Percentiles rank a stretch among this genome's conserved stretches.
Conservation (phyloP, 495 filamentous ascomycete species). For the Talaromyces ruber region DNA sequence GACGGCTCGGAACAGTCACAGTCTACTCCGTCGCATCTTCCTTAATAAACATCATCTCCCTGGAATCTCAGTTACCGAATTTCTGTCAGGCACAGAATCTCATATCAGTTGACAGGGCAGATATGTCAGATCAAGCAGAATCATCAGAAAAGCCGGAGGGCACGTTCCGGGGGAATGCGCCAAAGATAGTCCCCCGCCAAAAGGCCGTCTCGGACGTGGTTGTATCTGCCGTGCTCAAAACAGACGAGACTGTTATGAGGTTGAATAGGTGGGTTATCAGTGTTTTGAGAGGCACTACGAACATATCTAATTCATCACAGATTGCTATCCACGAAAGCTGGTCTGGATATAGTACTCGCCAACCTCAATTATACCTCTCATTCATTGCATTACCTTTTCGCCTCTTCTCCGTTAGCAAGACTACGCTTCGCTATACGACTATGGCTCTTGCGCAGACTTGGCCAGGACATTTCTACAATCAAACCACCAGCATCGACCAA, state of each 20-base stretch:
- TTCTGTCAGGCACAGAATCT: not conserved
- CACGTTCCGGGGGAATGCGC: not conserved
- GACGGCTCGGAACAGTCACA: not conserved
- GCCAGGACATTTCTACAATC: constrained; percentile 18
- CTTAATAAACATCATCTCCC: not conserved
- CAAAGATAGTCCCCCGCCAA: not conserved
- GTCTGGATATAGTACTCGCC: constrained; percentile 28
- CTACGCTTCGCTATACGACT: constrained; percentile 26
- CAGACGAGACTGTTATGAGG: constrained; percentile 27
- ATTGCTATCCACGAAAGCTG: constrained; percentile 24
- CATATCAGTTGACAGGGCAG: not conserved
- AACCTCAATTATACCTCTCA: constrained; percentile 31
- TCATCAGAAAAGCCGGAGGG: constrained; percentile 17
- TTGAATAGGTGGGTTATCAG: constrained; percentile 25
- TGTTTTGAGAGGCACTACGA: not conserved
- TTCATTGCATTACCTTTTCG: constrained; percentile 30
- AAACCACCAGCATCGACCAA: constrained; percentile 9
- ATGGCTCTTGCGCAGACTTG: constrained; percentile 29
- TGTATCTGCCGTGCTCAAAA: constrained; percentile 23
- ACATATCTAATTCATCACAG: constrained; percentile 11
- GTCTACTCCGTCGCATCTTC: not conserved
- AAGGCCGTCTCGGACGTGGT: constrained; percentile 15
- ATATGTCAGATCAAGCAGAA: not conserved
- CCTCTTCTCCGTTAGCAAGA: constrained; percentile 28
- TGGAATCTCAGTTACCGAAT: not conserved